Percentiles rank a stretch among this genome's conserved stretches.
Evolutionary conservation across 2,329 filamentous ascomycete species (phyloP).

Genomic region (Diaporthe vaccinii): DNA sequence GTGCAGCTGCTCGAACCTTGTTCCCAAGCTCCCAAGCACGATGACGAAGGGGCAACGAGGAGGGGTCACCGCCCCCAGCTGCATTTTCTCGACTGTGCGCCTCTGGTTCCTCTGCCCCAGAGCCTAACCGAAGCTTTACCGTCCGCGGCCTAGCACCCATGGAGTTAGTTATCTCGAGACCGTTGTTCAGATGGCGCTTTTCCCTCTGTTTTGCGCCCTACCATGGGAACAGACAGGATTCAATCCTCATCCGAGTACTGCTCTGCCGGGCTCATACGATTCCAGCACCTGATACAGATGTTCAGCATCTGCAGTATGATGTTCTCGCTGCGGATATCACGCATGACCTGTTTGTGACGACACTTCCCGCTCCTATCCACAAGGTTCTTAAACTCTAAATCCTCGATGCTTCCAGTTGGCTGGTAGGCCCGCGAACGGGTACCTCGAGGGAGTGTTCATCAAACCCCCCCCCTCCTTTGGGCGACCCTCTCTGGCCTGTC

Average conservation of each 20-base stretch:
- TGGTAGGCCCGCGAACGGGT: conserved; percentile 30
- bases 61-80: conserved; percentile 22
- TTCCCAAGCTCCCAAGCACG: conserved; percentile 30
- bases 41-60: conserved; percentile 31
- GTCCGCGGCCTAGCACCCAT: conserved; percentile 12
- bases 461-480: conserved; percentile 15
- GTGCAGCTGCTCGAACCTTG: conserved; percentile 15
- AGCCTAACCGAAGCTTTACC: conserved; percentile 25
- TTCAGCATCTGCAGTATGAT: conserved; percentile 19
- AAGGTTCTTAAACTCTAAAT: conserved; percentile 29
- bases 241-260: conserved; percentile 12
- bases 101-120: not conserved
- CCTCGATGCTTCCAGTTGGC: conserved; percentile 16
- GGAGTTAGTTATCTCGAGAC: conserved; percentile 9
- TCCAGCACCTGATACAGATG: conserved; percentile 6
- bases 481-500: conserved; percentile 6
- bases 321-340: conserved; percentile 10
- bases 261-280: conserved; percentile 14
- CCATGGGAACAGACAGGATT: conserved; percentile 10
- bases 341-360: conserved; percentile 35
- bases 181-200: not conserved
- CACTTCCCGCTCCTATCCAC: not conserved
- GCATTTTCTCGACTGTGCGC: conserved; percentile 10
- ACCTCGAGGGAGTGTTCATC: conserved; percentile 26
- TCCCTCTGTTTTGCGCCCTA: not conserved